Base-by-base conservation (phyloP, 2,329 filamentous ascomycete genomes). In the Trichoderma guizhouense region DNA sequence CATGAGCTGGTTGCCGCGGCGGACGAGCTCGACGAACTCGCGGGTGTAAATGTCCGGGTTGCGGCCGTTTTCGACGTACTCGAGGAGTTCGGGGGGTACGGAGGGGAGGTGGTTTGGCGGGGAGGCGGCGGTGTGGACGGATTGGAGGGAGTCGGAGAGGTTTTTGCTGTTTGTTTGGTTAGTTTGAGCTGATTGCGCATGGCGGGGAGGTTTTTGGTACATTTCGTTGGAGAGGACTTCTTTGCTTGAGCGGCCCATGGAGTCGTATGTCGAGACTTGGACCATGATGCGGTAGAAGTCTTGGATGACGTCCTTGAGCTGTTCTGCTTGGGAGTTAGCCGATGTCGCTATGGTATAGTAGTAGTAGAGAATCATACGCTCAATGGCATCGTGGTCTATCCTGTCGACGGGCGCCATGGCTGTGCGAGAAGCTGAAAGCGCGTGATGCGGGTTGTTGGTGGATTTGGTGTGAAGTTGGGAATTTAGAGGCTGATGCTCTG, bases 31-130 rank as follows among this genome's bases (percentile, higher is more conserved):
- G 77, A 92, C 90, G 77, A 92, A 92, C 83, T 92, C 90, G 77
- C 90, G 86, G 69, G 90, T 92, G 84, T 92, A 92, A 76, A 92
- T 92, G 81, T 92, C 90, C 3, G 90, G 90, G 83, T 92, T 92
- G 65, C 90, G 89, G 58, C 90, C 90, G 78, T 89, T 88, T 79
- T 92, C 90, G 76, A 92, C 90, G 82, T 92, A 92, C 77, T 89
- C 84, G 73, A 92, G 84, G 14, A 92, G 85, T 77, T 91, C 89
- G 66, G 86, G 86, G 3, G 90, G 90, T 26, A 91, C 85, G 36
- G 79, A 81, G 5, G 88, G 87, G 53, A 90, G 84, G 26, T 76
- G 73, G 74, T 79, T 73, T 14, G 82, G 82, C 28, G 81, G 80
- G 26, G 82, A 78, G 71, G 85, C 83, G 12, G 83, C 81, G 55